phyloP scores from a whole-genome alignment of 257 asterid species.

The Linderniella brevidens region DNA sequence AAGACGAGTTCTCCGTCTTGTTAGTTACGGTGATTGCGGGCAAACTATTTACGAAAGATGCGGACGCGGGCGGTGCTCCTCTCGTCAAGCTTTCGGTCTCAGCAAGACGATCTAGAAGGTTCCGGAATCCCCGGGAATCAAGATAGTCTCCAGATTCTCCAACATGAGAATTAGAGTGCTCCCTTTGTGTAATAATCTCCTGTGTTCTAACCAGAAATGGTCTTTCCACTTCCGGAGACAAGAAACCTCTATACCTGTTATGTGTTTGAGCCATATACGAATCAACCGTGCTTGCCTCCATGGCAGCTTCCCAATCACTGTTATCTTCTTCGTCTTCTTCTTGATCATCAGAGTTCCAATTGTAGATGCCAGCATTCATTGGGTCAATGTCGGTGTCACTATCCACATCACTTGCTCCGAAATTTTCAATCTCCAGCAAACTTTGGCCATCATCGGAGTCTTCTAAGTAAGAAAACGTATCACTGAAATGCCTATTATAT shows the following conservation, averaged over 20 bases:
- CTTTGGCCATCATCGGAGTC: constrained; percentile 53
- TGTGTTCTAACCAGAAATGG: constrained; percentile 13
- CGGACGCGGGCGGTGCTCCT: constrained; percentile 77
- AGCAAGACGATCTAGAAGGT: constrained; percentile 45
- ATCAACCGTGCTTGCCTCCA: constrained; percentile 20
- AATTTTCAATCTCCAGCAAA: constrained; percentile 27
- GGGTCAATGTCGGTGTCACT: constrained; percentile 85
- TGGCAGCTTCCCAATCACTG: constrained; percentile 42
- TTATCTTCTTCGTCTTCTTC: constrained; percentile 31
- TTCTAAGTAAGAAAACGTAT: constrained; percentile 50
- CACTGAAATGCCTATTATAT: constrained; percentile 33
- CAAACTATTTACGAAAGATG: constrained; percentile 35
- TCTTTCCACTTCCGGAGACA: too few relatives aligned
- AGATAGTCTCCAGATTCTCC: constrained; percentile 29
- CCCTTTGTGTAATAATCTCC: constrained; percentile 15
- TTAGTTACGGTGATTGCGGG: constrained; percentile 28
- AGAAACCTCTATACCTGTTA: too few relatives aligned
- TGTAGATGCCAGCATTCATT: constrained; percentile 69
- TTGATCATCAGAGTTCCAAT: constrained; percentile 47
- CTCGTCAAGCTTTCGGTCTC: constrained; percentile 40
- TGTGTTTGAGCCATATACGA: constrained; percentile 17
- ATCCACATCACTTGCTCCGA: constrained; percentile 42
- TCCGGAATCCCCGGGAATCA: constrained; percentile 34
- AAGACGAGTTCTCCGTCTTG: constrained; percentile 16
- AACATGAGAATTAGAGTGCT: constrained; percentile 15